Evolutionary conservation across 352 stramenopile genomes (phyloP).

Genomic region (Globisporangium recalcitrans): DNA sequence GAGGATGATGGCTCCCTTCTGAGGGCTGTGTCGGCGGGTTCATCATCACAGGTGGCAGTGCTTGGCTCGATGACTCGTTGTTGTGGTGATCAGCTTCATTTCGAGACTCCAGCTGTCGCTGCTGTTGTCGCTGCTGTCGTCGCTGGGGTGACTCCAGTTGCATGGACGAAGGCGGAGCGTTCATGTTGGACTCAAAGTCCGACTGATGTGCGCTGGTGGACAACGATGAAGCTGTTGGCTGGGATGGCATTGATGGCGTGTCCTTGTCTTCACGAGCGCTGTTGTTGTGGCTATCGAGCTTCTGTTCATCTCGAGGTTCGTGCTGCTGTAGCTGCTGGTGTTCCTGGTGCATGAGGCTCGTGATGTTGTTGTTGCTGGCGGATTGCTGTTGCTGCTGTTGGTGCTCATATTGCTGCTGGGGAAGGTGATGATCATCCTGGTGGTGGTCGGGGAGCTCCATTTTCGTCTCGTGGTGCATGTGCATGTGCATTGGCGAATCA

Average conservation of each 20-base stretch:
- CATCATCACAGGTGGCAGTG: background rate
- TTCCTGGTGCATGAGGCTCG: background rate
- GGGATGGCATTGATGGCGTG: background rate
- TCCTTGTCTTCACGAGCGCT: background rate
- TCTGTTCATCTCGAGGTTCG: background rate
- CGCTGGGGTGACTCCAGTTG: background rate
- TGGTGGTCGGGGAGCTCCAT: background rate
- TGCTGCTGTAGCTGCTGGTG: background rate
- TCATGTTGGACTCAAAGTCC: background rate
- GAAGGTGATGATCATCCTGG: background rate
- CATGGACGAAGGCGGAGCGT: background rate
- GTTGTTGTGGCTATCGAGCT: background rate
- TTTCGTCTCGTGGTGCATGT: constrained; percentile 2
- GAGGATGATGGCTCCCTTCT: background rate
- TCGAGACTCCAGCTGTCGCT: too few relatives aligned
- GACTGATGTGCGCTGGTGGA: background rate
- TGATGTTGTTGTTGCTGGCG: background rate
- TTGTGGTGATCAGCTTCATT: background rate
- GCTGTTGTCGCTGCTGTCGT: background rate
- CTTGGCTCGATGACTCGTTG: background rate
- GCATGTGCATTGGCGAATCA: background rate
- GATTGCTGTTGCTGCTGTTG: background rate
- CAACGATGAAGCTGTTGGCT: background rate
- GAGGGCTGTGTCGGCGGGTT: background rate
- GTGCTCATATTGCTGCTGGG: background rate